Conservation (phyloP, 1,284 basidiomycete species). For the Irpex rosettiformis region DNA sequence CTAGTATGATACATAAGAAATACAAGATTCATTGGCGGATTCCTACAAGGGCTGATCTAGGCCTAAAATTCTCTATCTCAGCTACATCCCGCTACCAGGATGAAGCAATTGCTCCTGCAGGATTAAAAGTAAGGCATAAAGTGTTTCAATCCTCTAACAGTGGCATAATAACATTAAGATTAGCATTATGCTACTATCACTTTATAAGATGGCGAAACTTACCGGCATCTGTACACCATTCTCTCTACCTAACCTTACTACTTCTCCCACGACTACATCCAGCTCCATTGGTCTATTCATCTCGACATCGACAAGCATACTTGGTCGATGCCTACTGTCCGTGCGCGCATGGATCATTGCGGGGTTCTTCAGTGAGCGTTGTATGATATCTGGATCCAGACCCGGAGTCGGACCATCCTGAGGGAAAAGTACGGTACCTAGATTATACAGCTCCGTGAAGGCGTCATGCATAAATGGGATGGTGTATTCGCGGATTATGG, state of each 20-base stretch:
- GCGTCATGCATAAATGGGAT: slow-evolving; percentile 44
- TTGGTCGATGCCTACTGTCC: slow-evolving; percentile 46
- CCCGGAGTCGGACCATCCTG: slow-evolving; percentile 35
- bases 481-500: slow-evolving; percentile 39
- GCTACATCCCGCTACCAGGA: neutral
- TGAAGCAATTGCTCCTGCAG: slow-evolving; percentile 47
- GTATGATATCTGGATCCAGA: slow-evolving; percentile 40
- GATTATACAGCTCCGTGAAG: slow-evolving; percentile 42
- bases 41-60: too few relatives aligned
- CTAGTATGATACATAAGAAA: too few relatives aligned
- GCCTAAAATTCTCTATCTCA: neutral
- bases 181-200: neutral
- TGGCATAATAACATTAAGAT: too few relatives aligned
- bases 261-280: slow-evolving; percentile 61
- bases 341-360: slow-evolving; percentile 36
- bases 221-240: slow-evolving; percentile 50
- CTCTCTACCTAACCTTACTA: slow-evolving; percentile 50
- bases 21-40: too few relatives aligned
- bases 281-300: slow-evolving; percentile 58
- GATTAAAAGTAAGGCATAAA: slow-evolving; percentile 48
- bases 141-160: slow-evolving; percentile 50
- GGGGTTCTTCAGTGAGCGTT: slow-evolving; percentile 38
- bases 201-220: slow-evolving; percentile 22
- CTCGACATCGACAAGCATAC: slow-evolving; percentile 60
- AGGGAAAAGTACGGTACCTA: slow-evolving; percentile 50